Conservation (phyloP, 257 asterid genomes). For the Oldenlandia corymbosa region DNA sequence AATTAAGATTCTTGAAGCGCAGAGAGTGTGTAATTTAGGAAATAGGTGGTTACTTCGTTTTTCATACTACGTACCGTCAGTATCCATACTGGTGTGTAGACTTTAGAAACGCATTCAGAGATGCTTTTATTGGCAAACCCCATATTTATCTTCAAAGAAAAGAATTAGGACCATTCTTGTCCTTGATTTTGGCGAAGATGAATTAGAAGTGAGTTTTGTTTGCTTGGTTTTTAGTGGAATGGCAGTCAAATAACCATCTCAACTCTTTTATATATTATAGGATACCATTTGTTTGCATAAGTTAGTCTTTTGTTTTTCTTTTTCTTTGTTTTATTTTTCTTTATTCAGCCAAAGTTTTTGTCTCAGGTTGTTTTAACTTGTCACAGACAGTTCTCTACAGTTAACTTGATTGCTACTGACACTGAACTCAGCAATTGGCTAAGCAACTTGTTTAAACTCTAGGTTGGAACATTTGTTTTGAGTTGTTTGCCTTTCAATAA, state of each 20-base stretch:
- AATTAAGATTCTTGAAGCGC: background rate
- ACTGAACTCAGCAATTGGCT: background rate
- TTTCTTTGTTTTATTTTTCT: no score
- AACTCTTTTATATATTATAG: background rate
- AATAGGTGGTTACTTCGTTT: background rate
- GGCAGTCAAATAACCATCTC: background rate
- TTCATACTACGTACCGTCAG: background rate
- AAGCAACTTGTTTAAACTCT: background rate
- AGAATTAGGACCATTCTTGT: background rate
- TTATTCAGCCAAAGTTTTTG: background rate
- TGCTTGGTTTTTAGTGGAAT: background rate
- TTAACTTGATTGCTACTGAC: background rate
- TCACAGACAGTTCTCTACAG: background rate
- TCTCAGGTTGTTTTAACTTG: background rate
- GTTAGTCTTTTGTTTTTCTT: background rate
- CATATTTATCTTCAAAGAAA: background rate
- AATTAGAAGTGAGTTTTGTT: constrained; percentile 1
- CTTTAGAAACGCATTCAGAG: background rate
- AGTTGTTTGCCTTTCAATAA: background rate
- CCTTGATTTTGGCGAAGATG: background rate
- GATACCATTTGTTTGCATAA: background rate
- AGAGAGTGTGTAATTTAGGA: background rate
- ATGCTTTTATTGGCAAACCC: no score
- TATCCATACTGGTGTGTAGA: background rate
- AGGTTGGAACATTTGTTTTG: background rate